These are phyloP conservation scores for Simmondsia chinensis DNA, from an alignment of 148 eudicot species.

Conservation along the genomic window DNA sequence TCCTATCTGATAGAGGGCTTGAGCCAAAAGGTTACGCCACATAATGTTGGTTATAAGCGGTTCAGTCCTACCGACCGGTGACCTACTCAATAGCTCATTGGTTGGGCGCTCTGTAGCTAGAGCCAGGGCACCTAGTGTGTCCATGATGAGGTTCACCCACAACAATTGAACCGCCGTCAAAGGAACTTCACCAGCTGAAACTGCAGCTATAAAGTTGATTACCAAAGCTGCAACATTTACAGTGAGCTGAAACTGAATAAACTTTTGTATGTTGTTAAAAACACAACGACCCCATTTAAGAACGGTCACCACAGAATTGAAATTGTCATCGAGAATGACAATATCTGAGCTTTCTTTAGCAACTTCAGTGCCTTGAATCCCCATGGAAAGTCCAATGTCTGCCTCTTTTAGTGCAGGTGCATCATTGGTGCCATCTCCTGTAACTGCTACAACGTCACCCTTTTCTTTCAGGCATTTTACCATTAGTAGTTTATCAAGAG, in stretches of 20 bases:
- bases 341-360: conserved; percentile 88
- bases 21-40: conserved; percentile 78
- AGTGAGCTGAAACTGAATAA: conserved; percentile 81
- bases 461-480: conserved; percentile 68
- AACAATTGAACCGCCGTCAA: conserved; percentile 64
- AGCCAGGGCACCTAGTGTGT: conserved; percentile 77
- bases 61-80: conserved; percentile 65
- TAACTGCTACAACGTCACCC: conserved; percentile 83
- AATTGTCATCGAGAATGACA: conserved; percentile 69
- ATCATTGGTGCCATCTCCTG: conserved; percentile 82
- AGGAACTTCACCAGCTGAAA: conserved; percentile 78
- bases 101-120: conserved; percentile 78
- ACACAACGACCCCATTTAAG: conserved; percentile 81
- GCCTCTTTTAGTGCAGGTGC: conserved; percentile 90
- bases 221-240: conserved; percentile 83
- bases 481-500: conserved; percentile 78
- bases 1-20: conserved; percentile 57
- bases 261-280: conserved; percentile 70
- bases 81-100: conserved; percentile 48
- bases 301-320: conserved; percentile 55
- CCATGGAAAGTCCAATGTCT: conserved; percentile 83
- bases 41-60: conserved; percentile 71
- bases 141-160: conserved; percentile 93
- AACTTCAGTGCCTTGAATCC: conserved; percentile 79
- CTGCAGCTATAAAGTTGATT: conserved; percentile 66